Conservation (phyloP, 176 grass and related monocot genomes). For the Typha latifolia region DNA sequence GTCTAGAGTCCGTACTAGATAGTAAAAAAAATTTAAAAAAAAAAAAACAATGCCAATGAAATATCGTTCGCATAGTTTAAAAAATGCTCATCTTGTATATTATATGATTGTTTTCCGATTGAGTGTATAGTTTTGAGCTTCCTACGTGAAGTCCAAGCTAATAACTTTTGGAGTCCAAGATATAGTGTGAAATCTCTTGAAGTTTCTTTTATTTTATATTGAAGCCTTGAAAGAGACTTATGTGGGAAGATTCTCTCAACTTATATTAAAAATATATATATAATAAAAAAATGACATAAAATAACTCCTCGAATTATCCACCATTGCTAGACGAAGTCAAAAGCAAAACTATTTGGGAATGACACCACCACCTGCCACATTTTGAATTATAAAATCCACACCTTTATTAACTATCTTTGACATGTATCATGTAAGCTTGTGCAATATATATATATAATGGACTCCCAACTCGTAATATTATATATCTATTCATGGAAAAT, state of each 20-base stretch:
- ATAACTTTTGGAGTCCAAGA: slow-evolving; percentile 8
- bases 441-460: neutral
- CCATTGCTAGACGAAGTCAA: neutral
- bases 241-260: slow-evolving; percentile 28
- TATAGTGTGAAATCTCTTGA: slow-evolving; percentile 14
- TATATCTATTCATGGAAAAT: neutral
- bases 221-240: slow-evolving; percentile 7
- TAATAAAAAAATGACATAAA: neutral
- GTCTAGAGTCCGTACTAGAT: too few relatives aligned
- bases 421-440: neutral
- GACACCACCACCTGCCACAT: neutral
- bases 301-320: neutral
- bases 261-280: neutral
- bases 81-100: too few relatives aligned
- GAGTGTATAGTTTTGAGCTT: neutral
- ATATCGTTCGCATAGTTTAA: too few relatives aligned
- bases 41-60: too few relatives aligned
- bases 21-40: too few relatives aligned
- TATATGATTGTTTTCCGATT: too few relatives aligned
- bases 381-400: neutral
- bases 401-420: neutral
- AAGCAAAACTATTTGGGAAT: neutral
- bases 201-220: neutral
- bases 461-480: neutral
- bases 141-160: neutral